Conservation (phyloP, 2,329 filamentous ascomycete species). For the Hymenoscyphus infarciens region DNA sequence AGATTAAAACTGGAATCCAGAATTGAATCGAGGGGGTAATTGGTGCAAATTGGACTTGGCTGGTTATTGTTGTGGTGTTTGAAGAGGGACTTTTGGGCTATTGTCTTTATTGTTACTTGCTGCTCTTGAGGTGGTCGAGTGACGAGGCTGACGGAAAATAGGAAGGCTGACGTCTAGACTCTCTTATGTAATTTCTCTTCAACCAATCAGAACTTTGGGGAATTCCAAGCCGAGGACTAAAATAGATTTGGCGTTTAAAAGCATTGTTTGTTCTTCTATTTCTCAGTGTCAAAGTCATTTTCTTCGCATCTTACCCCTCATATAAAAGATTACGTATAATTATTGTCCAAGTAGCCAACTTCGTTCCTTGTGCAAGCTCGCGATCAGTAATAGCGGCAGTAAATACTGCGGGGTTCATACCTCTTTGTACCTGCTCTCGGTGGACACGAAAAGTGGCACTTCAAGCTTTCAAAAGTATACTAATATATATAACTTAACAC, state of each 20-base stretch:
- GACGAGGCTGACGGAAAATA: conserved; percentile 1
- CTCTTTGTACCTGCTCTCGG: too few relatives aligned
- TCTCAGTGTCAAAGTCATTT: background rate
- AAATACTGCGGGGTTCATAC: too few relatives aligned
- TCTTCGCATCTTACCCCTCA: background rate
- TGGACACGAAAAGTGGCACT: too few relatives aligned
- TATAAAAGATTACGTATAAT: background rate
- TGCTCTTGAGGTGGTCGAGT: background rate
- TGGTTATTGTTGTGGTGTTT: background rate
- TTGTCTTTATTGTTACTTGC: conserved; percentile 2
- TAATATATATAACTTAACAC: too few relatives aligned
- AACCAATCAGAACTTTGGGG: background rate
- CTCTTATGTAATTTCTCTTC: background rate
- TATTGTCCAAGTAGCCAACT: background rate
- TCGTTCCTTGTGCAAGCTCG: too few relatives aligned
- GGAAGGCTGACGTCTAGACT: background rate
- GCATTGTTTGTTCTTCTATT: background rate
- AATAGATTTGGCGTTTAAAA: background rate
- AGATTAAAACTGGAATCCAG: background rate
- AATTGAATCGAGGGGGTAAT: background rate
- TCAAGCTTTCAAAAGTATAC: too few relatives aligned
- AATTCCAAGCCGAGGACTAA: background rate
- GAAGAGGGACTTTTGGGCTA: background rate
- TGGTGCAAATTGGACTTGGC: background rate
- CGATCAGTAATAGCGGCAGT: too few relatives aligned